Evolutionary conservation across 1,284 basidiomycete species (phyloP), one percentile per base, ranked within the genome.

Genomic region (Microbotryum intermedium): DNA sequence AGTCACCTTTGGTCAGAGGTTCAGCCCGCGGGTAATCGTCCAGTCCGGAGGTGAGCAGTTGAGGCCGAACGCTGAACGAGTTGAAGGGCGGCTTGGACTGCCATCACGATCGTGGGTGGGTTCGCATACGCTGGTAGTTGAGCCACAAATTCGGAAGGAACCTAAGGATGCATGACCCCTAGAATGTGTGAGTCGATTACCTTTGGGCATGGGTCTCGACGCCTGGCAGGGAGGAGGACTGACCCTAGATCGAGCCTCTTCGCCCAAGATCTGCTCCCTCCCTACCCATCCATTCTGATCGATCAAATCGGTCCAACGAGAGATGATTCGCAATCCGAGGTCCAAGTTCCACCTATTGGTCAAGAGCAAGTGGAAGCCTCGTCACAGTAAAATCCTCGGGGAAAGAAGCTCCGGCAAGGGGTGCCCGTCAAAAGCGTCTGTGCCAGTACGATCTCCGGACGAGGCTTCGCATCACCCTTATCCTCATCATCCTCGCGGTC

Each of bases 351-450:
- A 94, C 67, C 84, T 83, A 23, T 89, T 89, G 50, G 97, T 88
- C 68, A 93, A 85, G 47, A 90, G 77, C 34, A 95, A 76, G 74
- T 97, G 93, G 79, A 97, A 97, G 2, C 92, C 76, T 97, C 92
- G 72, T 97, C 92, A 90, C 92, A 97, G 75, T 97, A 97, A 74
- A 97, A 97, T 26, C 92, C 93, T 73, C 92, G 81, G 2, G 92
- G 92, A 79, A 97, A 97, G 78, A 95, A 93, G 68, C 88, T 91
- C 52, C 93, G 81, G 73, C 90, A 92, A 1, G 92, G 92, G 0
- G 92, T 97, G 0, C 89, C 92, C 7, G 92, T 93, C 64, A 94
- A 77, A 20, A 97, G 77, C 29, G 83, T 82, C 59, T 78, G 83
- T 9, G 87, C 84, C 50, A 87, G 84, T 7, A 86, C 88, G 60